Evolutionary conservation across 1,284 basidiomycete species (phyloP), one percentile per base, ranked within the genome.

Genomic region (Anthracocystis setariae): DNA sequence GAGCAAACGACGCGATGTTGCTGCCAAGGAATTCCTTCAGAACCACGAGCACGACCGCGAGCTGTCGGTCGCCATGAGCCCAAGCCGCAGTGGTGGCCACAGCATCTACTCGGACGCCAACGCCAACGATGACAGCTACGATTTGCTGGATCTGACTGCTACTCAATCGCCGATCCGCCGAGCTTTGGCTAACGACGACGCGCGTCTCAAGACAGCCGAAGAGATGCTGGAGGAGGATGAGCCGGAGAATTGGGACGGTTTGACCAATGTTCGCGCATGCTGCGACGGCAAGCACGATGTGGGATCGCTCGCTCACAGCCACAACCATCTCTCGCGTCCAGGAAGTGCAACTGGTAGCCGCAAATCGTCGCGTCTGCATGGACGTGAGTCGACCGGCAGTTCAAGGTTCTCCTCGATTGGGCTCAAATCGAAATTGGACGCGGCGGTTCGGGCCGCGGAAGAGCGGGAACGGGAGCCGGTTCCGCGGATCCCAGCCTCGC

Each of bases 241-340:
- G 9, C 92, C 93, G 70, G 90, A 90, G 48, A 92, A 88, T 2
- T 98, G 89, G 81, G 94, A 98, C 77, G 95, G 94, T 0, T 82
- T 98, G 45, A 94, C 97, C 39, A 80, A 80, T 33, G 78, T 78
- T 1, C 73, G 70, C 46, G 93, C 93, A 2, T 97, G 94, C 83
- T 97, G 94, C 79, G 92, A 94, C 82, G 95, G 95, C 24, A 76
- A 88, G 87, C 95, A 98, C 84, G 85, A 87, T 49, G 85, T 88
- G 24, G 85, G 86, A 8, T 62, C 64, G 24, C 69, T 78, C 17
- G 77, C 77, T 12, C 70, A 76, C 40, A 46, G 60, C 13, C 62
- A 73, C n/a, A 51, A 64, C 32, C 58, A 72, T 32, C 49, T 57
- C 5, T 47, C 50, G 3, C 39, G 38, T n/a, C 48, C 35, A 3